These are phyloP conservation scores for Ricinus communis DNA, from an alignment of 345 rosid genomes.

Conservation along the genomic window DNA sequence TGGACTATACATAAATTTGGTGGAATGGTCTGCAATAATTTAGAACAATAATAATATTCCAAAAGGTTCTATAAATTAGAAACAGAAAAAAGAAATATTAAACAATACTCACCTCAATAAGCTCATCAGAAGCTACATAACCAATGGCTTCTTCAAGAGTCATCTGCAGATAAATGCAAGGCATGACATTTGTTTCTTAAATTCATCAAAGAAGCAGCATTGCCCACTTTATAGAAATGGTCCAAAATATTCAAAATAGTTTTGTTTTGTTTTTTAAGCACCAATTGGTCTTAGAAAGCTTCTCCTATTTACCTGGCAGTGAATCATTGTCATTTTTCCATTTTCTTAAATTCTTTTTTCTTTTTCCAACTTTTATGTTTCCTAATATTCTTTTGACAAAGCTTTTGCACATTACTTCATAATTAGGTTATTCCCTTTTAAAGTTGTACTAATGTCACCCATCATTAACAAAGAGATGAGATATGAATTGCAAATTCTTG, in stretches of 20 bases:
- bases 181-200: background rate
- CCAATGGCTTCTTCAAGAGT: constrained; percentile 98
- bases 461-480: background rate
- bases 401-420: background rate
- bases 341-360: too few species aligned
- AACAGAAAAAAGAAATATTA: background rate
- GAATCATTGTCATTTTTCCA: too few species aligned
- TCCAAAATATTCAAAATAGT: too few species aligned
- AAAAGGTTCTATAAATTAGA: background rate
- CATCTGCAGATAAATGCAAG: constrained; percentile 54
- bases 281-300: too few species aligned
- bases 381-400: background rate
- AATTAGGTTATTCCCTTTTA: background rate
- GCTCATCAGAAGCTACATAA: constrained; percentile 94
- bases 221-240: too few species aligned
- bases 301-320: too few species aligned
- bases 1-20: too few species aligned
- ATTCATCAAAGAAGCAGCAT: too few species aligned
- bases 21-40: background rate
- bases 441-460: background rate
- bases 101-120: constrained; percentile 70
- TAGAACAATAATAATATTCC: background rate
- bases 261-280: too few species aligned
- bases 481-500: background rate
- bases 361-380: background rate